Conservation (phyloP, 1,139 yeast genomes). For the Meyerozyma guilliermondii region DNA sequence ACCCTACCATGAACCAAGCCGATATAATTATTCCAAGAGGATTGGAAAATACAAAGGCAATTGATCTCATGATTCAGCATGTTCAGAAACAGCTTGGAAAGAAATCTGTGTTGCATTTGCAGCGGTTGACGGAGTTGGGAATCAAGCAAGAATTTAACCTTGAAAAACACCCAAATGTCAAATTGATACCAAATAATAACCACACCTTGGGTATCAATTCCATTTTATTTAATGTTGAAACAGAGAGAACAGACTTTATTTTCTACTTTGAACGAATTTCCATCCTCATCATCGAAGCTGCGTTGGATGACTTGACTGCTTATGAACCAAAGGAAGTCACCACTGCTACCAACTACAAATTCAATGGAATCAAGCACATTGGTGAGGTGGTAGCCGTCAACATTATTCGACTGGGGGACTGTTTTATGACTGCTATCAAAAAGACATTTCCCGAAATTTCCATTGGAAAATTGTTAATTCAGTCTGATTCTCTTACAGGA, state of each 20-base stretch:
- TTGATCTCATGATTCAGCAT: constrained; percentile 73
- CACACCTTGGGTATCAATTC: constrained; percentile 74
- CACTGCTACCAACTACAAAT: constrained; percentile 41
- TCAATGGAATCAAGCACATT: constrained; percentile 35
- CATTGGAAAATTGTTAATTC: constrained; percentile 80
- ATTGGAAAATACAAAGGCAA: constrained; percentile 75
- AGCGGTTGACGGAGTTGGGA: constrained; percentile 54
- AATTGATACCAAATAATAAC: constrained; percentile 50
- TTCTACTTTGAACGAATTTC: constrained; percentile 84
- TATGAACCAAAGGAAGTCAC: constrained; percentile 20
- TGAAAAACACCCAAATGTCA: constrained; percentile 22
- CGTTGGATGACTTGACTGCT: constrained; percentile 46
- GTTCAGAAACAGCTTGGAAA: constrained; percentile 63
- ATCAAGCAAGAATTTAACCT: constrained; percentile 27
- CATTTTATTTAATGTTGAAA: constrained; percentile 50
- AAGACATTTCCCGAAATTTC: constrained; percentile 72
- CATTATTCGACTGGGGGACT: constrained; percentile 87
- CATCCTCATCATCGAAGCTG: constrained; percentile 58
- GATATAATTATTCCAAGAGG: constrained; percentile 89
- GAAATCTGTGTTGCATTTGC: constrained; percentile 65
- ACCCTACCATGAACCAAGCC: constrained; percentile 76
- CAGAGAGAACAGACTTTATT: constrained; percentile 71
- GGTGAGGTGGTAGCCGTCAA: constrained; percentile 66
- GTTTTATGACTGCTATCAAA: constrained; percentile 75
- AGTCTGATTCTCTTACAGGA: constrained; percentile 82